Conservation (phyloP, 306 rosid genomes). For the Prosopis cineraria region DNA sequence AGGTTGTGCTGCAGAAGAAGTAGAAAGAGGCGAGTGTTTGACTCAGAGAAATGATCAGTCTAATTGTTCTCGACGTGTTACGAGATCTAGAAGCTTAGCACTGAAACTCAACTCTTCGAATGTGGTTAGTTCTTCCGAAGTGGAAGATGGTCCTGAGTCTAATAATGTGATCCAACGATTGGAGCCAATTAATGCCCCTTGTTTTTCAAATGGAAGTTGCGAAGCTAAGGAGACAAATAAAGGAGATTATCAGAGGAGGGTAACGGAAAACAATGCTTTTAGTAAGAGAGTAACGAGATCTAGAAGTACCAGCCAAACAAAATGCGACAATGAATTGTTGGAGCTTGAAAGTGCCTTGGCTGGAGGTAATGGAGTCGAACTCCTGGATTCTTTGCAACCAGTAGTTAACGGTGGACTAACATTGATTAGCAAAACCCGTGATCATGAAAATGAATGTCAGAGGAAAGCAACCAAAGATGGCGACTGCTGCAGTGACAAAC, state of each 20-base stretch:
- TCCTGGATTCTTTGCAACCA: conserved; percentile 21
- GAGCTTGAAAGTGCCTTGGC: conserved; percentile 36
- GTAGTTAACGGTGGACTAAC: conserved; percentile 17
- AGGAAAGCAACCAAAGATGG: conserved; percentile 29
- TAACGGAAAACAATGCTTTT: conserved; percentile 33
- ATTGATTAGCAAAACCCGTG: conserved; percentile 34
- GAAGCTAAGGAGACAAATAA: conserved; percentile 32
- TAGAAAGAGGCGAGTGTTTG: conserved; percentile 30
- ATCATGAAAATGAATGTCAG: conserved; percentile 28
- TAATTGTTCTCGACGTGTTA: conserved; percentile 37
- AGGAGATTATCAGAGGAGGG: conserved; percentile 39
- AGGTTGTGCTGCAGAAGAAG: conserved; percentile 46
- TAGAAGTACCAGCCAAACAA: conserved; percentile 40
- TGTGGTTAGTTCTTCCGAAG: conserved; percentile 37
- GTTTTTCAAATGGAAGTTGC: conserved; percentile 30
- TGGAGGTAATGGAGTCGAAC: conserved; percentile 34
- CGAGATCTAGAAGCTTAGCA: conserved; percentile 52
- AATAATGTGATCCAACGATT: conserved; percentile 38
- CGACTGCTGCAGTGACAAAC: conserved; percentile 28
- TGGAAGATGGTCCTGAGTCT: conserved; percentile 37
- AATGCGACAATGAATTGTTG: conserved; percentile 24
- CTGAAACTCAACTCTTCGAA: conserved; percentile 37
- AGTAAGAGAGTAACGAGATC: conserved; percentile 45
- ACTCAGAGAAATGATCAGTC: conserved; percentile 31
- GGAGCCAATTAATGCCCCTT: conserved; percentile 33